Evolutionary conservation across 371 early-diverging fungal genomes (phyloP).

Genomic region (Syncephalastrum contaminatum): DNA sequence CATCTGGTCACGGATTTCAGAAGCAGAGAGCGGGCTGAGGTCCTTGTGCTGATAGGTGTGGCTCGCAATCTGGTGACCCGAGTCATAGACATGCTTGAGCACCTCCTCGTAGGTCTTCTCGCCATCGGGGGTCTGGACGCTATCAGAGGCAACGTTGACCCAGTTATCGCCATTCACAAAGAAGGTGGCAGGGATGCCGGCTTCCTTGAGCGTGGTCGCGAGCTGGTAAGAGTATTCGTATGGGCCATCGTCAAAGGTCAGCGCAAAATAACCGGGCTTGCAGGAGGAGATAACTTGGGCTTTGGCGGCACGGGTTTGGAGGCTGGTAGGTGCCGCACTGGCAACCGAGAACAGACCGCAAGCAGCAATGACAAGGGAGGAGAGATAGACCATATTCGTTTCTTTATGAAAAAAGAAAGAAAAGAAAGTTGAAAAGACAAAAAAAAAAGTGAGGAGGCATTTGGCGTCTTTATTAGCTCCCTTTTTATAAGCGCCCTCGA

Average conservation of each 20-base stretch:
- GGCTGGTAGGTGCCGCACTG: too few species aligned
- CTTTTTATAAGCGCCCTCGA: too few species aligned
- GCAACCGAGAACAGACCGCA: too few species aligned
- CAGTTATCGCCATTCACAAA: slow-evolving; percentile 61
- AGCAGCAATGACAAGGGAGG: too few species aligned
- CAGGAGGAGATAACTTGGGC: too few species aligned
- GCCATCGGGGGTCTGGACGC: slow-evolving; percentile 14
- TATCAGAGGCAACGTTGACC: slow-evolving; percentile 23
- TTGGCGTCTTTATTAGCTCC: too few species aligned
- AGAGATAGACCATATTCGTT: too few species aligned
- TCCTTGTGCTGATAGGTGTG: slow-evolving; percentile 59
- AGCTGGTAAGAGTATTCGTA: slow-evolving; percentile 39
- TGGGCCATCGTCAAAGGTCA: slow-evolving; percentile 64
- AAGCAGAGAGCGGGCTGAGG: slow-evolving; percentile 16
- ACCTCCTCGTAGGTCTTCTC: slow-evolving; percentile 28
- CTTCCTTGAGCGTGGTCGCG: slow-evolving; percentile 27
- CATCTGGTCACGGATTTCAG: slow-evolving; percentile 25
- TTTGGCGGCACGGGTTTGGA: too few species aligned
- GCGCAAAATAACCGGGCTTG: slow-evolving; percentile 50
- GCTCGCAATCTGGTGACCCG: slow-evolving; percentile 56
- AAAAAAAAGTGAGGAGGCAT: too few species aligned
- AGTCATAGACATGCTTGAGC: slow-evolving; percentile 35
- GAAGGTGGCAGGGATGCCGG: slow-evolving; percentile 57
- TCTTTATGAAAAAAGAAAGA: too few species aligned
- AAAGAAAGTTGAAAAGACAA: too few species aligned